Base-by-base conservation (phyloP, 805 yeast species). In the Kazachstania bromeliacearum region DNA sequence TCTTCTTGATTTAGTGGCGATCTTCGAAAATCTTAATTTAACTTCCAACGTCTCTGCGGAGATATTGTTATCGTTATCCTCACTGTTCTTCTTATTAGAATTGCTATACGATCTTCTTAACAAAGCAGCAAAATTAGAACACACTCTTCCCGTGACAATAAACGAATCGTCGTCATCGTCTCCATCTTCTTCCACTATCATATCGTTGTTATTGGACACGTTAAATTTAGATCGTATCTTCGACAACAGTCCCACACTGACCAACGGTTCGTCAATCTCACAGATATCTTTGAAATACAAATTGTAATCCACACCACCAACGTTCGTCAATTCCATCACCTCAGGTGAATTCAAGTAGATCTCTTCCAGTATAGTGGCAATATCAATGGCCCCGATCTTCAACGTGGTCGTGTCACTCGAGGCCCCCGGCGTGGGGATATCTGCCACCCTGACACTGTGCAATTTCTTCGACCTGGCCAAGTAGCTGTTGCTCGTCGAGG, bases 231-330 rank as follows among this genome's bases (percentile, higher is more conserved):
- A 40, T 45, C 54, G 53, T 46, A 59, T 55, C 25, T 51, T 50
- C 2, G 62, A 57, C 16, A 59, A 40, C 16, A 59, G 38, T 1
- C 64, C 64, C 19, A 53, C 40, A 32, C 62, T 56, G 0, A 59
- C 64, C 35, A 55, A 44, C 6, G 64, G 64, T 40, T 59, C 64
- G 33, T 55, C 59, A 13, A 41, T 36, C 30, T 59, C 64, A 34
- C 59, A 49, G 10, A 56, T 47, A 36, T 59, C 64, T 27, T 45
- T 51, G 37, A 47, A 59, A 38, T 59, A 59, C 16, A 59, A 37
- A 36, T 58, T 59, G 37, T 53, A 59, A 34, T 59, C 64, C 17
- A 40, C 38, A 7, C 46, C 46, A 27, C 38, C 28, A 18, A 34
- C 32, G 31, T 44, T 42, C 34, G 43, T 39, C 10, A 18, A 27